Evolutionary conservation across 306 rosid species (phyloP).

Genomic region (Cucurbita moschata): DNA sequence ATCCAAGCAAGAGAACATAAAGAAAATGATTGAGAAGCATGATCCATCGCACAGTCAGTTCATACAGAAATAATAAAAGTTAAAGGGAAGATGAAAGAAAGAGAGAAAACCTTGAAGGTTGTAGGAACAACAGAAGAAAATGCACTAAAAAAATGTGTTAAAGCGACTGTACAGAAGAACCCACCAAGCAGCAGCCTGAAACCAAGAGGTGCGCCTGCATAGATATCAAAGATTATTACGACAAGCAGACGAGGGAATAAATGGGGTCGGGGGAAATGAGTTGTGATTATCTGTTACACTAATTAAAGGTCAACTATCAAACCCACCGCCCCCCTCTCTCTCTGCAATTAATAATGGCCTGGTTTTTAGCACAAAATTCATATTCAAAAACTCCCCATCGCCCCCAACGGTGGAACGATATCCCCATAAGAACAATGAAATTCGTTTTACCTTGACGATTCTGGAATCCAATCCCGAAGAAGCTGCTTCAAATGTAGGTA

Average conservation of each 20-base stretch:
- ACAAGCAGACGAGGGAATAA: background rate
- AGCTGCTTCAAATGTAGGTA: background rate
- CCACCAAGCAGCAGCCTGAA: background rate
- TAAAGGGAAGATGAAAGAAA: background rate
- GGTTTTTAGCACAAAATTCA: background rate
- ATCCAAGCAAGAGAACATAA: background rate
- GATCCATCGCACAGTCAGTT: background rate
- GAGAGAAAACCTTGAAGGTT: background rate
- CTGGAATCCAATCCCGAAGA: background rate
- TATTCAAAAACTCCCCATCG: background rate
- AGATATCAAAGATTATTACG: background rate
- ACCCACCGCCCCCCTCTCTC: slow-evolving; percentile 1
- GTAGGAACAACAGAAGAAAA: background rate
- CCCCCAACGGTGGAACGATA: background rate
- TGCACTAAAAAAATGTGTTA: background rate
- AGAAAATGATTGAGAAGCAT: background rate
- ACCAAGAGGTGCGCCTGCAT: background rate
- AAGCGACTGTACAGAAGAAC: background rate
- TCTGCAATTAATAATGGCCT: slow-evolving; percentile 4
- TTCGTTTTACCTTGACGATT: background rate
- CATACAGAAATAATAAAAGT: background rate
- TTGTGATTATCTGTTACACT: slow-evolving; percentile 5
- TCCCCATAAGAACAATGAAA: background rate
- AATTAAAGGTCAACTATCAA: slow-evolving; percentile 5
- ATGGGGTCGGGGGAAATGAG: background rate